A percentile compares a stretch with the other conserved stretches of the same genome.
These are phyloP conservation scores for Chrysanthemum seticuspe DNA, from an alignment of 129 eudicot genomes.

Conservation along the genomic window DNA sequence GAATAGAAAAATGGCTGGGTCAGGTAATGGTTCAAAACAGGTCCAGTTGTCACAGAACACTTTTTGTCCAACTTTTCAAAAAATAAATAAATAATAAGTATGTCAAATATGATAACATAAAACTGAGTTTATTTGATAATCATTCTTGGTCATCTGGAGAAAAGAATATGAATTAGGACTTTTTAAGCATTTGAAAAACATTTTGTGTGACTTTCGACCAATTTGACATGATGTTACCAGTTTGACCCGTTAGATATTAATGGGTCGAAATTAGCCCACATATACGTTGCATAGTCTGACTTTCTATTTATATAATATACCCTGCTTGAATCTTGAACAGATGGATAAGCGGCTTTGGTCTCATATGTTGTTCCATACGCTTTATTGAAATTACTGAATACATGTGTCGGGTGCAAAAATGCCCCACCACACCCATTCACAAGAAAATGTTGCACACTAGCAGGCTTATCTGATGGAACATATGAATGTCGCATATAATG, in stretches of 20 bases:
- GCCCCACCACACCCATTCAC: constrained; percentile 98
- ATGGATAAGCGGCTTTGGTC: constrained; percentile 77
- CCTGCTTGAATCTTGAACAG: constrained; percentile 87
- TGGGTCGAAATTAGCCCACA: not conserved
- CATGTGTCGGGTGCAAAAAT: constrained; percentile 97
- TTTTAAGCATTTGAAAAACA: too few relatives aligned
- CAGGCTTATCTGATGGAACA: constrained; percentile 70
- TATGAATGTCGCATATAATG: constrained; percentile 89
- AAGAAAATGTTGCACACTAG: constrained; percentile 74
- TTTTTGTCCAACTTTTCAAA: too few relatives aligned
- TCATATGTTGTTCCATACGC: constrained; percentile 59
- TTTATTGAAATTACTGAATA: constrained; percentile 64
- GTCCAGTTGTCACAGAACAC: too few relatives aligned
- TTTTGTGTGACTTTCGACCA: not conserved
- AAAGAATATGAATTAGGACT: too few relatives aligned
- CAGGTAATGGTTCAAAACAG: too few relatives aligned
- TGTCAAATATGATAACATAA: too few relatives aligned
- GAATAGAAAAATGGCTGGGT: not conserved
- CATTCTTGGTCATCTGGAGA: too few relatives aligned
- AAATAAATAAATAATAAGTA: too few relatives aligned
- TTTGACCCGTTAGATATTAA: too few relatives aligned
- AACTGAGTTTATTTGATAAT: too few relatives aligned
- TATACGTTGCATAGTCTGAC: not conserved
- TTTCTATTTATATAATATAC: constrained; percentile 32
- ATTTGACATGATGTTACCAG: too few relatives aligned